Evolutionary conservation across 352 stramenopile species (phyloP), one percentile per base, ranked within the genome.

Genomic region (Globisporangium canariense): DNA sequence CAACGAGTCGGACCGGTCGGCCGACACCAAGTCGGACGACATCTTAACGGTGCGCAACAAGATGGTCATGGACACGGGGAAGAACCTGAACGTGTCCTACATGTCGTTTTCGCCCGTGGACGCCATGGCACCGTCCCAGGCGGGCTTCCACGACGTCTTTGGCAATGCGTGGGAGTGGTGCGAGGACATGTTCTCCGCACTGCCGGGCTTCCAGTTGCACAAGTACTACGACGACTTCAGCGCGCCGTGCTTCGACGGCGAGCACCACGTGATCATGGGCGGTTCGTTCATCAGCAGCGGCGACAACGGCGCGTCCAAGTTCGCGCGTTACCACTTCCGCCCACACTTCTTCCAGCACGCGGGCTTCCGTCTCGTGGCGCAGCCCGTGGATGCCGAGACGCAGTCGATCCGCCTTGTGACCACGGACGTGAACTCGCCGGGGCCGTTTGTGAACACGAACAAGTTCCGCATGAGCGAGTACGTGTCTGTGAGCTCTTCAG

Each of bases 321-420:
- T 97, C 69, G 89, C 90, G 22, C 93, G 97, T 25, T 99, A 97
- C 73, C 96, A 98, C 66, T 99, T 99, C 74, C 89, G 97, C 8
- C 94, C 94, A 16, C 96, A 99, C 74, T 99, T 99, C 67, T 95
- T 98, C 73, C 96, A 99, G 76, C 95, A 98, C 75, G 96, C 94
- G 14, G 91, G 95, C 32, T 99, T 99, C 76, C 88, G 97, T 38
- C 66, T 98, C 51, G 95, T 98, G 36, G 79, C 89, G 51, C 92
- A 92, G 52, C 73, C 83, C 7, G 70, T 96, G 36, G 84, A 97
- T 59, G 59, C 74, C 2, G 81, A 70, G 32, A 78, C 76, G 20
- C 69, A 90, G 9, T 71, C 65, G 45, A 82, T 86, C 47, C 73
- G 71, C 36, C 65, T 93, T 50, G 78, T 77, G 34, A 93, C 85